These are phyloP conservation scores for Zymoseptoria ardabiliae DNA, from an alignment of 2,329 filamentous ascomycete genomes.

Conservation along the genomic window DNA sequence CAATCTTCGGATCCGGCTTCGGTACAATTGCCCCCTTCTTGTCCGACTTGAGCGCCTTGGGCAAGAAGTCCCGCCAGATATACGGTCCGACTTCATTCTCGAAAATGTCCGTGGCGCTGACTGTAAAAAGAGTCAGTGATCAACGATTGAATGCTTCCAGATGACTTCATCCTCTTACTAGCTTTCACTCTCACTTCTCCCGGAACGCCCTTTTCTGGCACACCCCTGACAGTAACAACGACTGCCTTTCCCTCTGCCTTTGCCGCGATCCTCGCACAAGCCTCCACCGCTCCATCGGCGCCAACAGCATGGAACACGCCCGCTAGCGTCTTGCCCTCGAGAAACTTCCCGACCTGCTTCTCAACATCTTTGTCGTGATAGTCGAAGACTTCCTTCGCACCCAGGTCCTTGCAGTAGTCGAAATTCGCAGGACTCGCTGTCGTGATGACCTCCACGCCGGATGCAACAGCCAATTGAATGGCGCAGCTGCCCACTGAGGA, in stretches of 20 bases:
- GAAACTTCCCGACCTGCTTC: slow-evolving; percentile 21
- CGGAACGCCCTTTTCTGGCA: slow-evolving; percentile 21
- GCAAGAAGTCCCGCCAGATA: slow-evolving; percentile 26
- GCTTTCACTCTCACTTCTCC: slow-evolving; percentile 19
- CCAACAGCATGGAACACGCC: slow-evolving; percentile 27
- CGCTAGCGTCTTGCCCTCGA: slow-evolving; percentile 26
- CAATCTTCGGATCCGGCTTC: slow-evolving; percentile 30
- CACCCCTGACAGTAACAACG: slow-evolving; percentile 20
- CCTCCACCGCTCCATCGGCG: slow-evolving; percentile 15
- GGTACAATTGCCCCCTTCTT: slow-evolving; percentile 22
- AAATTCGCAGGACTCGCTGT: slow-evolving; percentile 34
- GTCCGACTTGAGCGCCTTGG: slow-evolving; percentile 17
- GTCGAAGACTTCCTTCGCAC: slow-evolving; percentile 43
- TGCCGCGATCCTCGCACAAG: slow-evolving; percentile 25
- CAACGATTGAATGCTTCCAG: background rate
- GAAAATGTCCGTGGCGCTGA: slow-evolving; percentile 18
- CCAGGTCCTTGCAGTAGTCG: slow-evolving; percentile 36
- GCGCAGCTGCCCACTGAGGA: slow-evolving; percentile 47
- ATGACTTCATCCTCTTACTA: slow-evolving; percentile 14
- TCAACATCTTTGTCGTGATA: slow-evolving; percentile 32
- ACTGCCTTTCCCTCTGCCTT: slow-evolving; percentile 24
- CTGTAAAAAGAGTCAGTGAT: background rate
- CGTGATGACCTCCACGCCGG: slow-evolving; percentile 35
- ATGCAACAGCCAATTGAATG: slow-evolving; percentile 45
- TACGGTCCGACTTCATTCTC: slow-evolving; percentile 21